Conservation (phyloP, 805 yeast species). For the Nakazawaea ishiwadae region DNA sequence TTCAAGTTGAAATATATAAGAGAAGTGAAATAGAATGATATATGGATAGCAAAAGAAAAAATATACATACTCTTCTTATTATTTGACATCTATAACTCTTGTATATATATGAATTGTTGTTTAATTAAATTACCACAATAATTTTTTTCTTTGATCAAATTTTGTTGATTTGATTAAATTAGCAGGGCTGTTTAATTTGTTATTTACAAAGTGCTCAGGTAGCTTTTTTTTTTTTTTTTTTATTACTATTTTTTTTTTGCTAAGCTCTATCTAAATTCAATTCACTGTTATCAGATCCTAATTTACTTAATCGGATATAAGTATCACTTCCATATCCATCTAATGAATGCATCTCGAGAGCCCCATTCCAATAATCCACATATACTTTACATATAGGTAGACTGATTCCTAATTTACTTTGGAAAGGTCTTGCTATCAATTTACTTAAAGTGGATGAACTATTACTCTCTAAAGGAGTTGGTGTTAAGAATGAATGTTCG, state of each 20-base stretch:
- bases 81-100: too few species aligned
- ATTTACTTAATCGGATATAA: conserved; percentile 68
- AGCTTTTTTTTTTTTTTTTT: neutral
- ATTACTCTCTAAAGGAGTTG: conserved; percentile 15
- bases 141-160: too few species aligned
- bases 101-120: too few species aligned
- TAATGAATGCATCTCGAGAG: conserved; percentile 70
- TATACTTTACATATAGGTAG: conserved; percentile 90
- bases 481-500: conserved; percentile 10
- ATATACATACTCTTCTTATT: too few species aligned
- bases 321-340: conserved; percentile 95
- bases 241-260: neutral
- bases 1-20: too few species aligned
- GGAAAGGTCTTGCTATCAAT: conserved; percentile 68
- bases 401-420: conserved; percentile 79
- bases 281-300: conserved; percentile 63
- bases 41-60: too few species aligned
- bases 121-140: too few species aligned
- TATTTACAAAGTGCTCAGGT: conserved; percentile 15
- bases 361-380: conserved; percentile 97
- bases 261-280: conserved; percentile 68
- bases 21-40: too few species aligned
- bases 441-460: conserved; percentile 53
- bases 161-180: too few species aligned
- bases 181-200: neutral